Percentiles rank a stretch among this genome's conserved stretches.
Conservation (phyloP, 2,329 filamentous ascomycete species). For the Aureobasidium uvarum region DNA sequence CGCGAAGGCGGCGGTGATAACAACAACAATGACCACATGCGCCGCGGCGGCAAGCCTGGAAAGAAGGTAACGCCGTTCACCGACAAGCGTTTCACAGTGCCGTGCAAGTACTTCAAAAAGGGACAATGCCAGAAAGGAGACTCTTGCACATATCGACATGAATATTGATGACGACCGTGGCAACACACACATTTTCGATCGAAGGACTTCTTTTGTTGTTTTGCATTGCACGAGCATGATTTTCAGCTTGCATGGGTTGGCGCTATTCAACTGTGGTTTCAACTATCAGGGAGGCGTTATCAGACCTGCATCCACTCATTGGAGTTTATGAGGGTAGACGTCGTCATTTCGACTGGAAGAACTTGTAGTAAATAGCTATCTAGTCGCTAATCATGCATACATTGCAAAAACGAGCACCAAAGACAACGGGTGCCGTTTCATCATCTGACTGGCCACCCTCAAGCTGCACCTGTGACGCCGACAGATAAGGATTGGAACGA, state of each 20-base stretch:
- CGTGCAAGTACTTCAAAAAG: constrained; percentile 55
- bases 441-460: not conserved
- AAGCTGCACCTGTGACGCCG: constrained; percentile 14
- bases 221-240: constrained; percentile 4
- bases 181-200: constrained; percentile 13
- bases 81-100: constrained; percentile 37
- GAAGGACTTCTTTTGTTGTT: not conserved
- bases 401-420: not conserved
- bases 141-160: constrained; percentile 44
- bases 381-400: constrained; percentile 20
- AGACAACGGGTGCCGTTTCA: constrained; percentile 1
- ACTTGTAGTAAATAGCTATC: constrained; percentile 5
- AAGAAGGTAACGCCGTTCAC: constrained; percentile 29
- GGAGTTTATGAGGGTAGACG: constrained; percentile 1
- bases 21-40: constrained; percentile 25
- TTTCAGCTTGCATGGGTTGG: constrained; percentile 18
- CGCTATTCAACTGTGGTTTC: constrained; percentile 11
- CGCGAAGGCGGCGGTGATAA: constrained; percentile 36
- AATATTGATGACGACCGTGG: constrained; percentile 14
- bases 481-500: not conserved
- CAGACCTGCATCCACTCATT: constrained; percentile 4
- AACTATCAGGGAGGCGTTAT: constrained; percentile 4
- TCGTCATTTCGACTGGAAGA: constrained; percentile 1
- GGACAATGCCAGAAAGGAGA: constrained; percentile 56
- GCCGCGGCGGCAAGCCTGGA: constrained; percentile 27